Evolutionary conservation across 2,329 filamentous ascomycete genomes (phyloP), one percentile per base, ranked within the genome.

Genomic region (Sporothrix globosa): DNA sequence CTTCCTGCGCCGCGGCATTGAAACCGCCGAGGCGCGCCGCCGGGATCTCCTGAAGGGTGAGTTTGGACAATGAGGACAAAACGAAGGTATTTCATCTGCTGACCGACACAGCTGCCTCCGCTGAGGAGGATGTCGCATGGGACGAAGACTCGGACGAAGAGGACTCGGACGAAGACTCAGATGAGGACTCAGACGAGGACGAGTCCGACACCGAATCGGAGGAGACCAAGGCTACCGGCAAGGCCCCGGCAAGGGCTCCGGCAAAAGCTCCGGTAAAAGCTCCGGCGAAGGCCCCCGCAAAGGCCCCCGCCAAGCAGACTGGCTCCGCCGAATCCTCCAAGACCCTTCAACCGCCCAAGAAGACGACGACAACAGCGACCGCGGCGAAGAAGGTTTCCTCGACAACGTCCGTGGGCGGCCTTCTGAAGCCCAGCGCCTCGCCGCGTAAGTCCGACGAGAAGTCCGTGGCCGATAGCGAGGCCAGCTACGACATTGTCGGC

Each of bases 401-500:
- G 54, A 61, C 67, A 19, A 27, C 67, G 14, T 46, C 72, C 78
- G 70, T 74, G 77, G 73, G 73, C 82, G 72, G 77, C 77, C 58
- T 77, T n/a, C 82, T 88, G 63, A 92, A 92, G 79, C 85, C 89
- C 34, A 19, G 58, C 4, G 81, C 82, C 41, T 88, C 91, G 75
- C 83, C 89, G 21, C 90, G 92, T 63, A 88, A 86, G 76, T 96
- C 93, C 34, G 93, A 97, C 77, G 91, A 93, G 79, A 93, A 95
- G 79, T 96, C 92, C 34, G 92, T 96, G 75, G 89, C 93, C 9
- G 96, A 96, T 76, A 97, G 95, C 78, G 96, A 99, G 76, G 92
- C 92, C 21, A 97, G 93, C 82, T 99, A 99, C 79, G 96, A 99
- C 79, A 86, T 99, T 46, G 93, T 99, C 60, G 91, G 91, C 9